Conservation (phyloP, 2,329 filamentous ascomycete species). For the Pseudogymnoascus sp. region DNA sequence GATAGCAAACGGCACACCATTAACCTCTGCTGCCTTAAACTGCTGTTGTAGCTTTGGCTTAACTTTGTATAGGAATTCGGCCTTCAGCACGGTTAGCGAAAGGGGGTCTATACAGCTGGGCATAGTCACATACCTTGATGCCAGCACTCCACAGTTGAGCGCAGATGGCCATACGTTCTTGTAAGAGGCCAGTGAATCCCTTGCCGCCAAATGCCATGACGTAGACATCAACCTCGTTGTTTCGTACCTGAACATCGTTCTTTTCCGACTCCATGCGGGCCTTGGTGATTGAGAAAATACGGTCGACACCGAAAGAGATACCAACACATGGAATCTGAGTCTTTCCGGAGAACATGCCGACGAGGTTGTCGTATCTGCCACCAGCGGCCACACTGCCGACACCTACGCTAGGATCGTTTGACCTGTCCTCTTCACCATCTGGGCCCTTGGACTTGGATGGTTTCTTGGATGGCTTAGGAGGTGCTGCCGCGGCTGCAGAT, state of each 20-base stretch:
- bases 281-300: conserved; percentile 89
- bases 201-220: conserved; percentile 94
- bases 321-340: conserved; percentile 81
- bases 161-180: conserved; percentile 76
- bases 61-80: conserved; percentile 82
- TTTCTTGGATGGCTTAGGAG: conserved; percentile 31
- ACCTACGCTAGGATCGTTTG: conserved; percentile 70
- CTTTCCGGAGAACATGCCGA: conserved; percentile 88
- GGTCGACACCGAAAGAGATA: conserved; percentile 89
- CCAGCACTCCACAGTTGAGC: conserved; percentile 75
- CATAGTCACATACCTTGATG: conserved; percentile 56
- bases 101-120: background rate
- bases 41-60: conserved; percentile 84
- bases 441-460: conserved; percentile 43
- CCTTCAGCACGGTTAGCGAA: conserved; percentile 33
- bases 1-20: conserved; percentile 74
- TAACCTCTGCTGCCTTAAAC: conserved; percentile 81
- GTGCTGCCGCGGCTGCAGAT: conserved; percentile 32
- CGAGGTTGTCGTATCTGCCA: conserved; percentile 85
- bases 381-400: conserved; percentile 85
- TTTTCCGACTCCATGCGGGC: conserved; percentile 59
- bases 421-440: conserved; percentile 55
- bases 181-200: conserved; percentile 70
- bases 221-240: conserved; percentile 78
- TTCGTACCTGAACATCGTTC: conserved; percentile 46